Evolutionary conservation across 192 early-diverging fungal species (phyloP), one percentile per base, ranked within the genome.

Genomic region (Globomyces pollinis-pini): DNA sequence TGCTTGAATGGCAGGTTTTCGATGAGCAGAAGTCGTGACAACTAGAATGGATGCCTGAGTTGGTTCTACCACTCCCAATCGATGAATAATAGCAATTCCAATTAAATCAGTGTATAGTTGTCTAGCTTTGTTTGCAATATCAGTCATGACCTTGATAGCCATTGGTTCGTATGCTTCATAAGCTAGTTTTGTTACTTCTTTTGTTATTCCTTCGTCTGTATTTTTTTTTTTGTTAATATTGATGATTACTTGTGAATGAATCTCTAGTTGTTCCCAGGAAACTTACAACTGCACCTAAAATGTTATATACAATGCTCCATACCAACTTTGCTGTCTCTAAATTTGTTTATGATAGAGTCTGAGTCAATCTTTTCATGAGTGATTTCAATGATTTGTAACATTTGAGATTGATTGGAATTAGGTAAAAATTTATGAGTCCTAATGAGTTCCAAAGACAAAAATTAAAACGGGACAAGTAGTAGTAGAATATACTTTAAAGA

Each of bases 141-240:
- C 44, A 29, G 67, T 60, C 50, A 91, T 76, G 23, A 85, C 70
- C 38, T 89, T 87, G 30, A 79, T 69, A 26, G 93, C 90, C 91
- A 98, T 92, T 4, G 83, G 75, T n/a, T 67, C 75, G 65, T 98
- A 93, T 1, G 87, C 87, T 65, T 89, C 86, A 64, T 98, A 98
- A 18, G 85, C 80, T 4, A 98, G 77, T 16, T 71, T 33, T 34
- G 30, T 2, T 2, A 51, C 50, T 33, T 34, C 15, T 34, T 51
- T 51, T 16, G 28, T 51, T 9, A 33, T 33, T n/a, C 50, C 30
- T 31, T 51, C 50, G 23, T 47, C 44, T 26, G 44, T 47, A 47
- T n/a, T n/a, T n/a, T n/a, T n/a, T n/a, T n/a, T n/a, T n/a, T n/a
- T n/a, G n/a, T n/a, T n/a, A n/a, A n/a, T n/a, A n/a, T n/a, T n/a